These are phyloP conservation scores for Pseudogymnoascus sp. DNA, from an alignment of 2,329 filamentous ascomycete species.

Conservation along the genomic window DNA sequence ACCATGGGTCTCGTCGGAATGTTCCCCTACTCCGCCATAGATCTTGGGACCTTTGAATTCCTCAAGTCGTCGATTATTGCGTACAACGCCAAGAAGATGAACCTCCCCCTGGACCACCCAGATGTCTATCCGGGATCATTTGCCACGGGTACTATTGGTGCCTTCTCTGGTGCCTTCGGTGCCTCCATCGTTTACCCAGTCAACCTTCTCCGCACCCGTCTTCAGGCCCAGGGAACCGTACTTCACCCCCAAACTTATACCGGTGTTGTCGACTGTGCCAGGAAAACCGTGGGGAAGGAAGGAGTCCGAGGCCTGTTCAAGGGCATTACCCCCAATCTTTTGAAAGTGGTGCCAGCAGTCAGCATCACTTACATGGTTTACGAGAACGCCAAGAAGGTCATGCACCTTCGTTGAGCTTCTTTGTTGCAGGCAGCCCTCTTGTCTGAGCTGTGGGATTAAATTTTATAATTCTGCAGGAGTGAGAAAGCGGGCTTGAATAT, in stretches of 20 bases:
- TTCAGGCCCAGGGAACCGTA: constrained; percentile 92
- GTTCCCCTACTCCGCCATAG: constrained; percentile 96
- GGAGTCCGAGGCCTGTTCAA: constrained; percentile 85
- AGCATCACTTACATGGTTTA: constrained; percentile 94
- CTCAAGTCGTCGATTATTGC: constrained; percentile 69
- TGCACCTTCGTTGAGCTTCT: constrained; percentile 32
- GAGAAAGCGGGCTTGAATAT: neutral
- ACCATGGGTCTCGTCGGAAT: constrained; percentile 92
- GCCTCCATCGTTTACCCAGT: constrained; percentile 92
- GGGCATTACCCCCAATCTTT: constrained; percentile 84
- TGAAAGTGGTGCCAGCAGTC: constrained; percentile 93
- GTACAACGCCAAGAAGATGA: constrained; percentile 60
- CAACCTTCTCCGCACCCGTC: constrained; percentile 82
- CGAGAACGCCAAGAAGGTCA: constrained; percentile 74
- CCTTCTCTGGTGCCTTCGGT: constrained; percentile 83
- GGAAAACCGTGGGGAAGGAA: constrained; percentile 75
- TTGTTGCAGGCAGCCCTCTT: neutral
- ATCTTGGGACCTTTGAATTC: constrained; percentile 91
- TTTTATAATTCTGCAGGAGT: neutral
- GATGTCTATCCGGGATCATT: constrained; percentile 65
- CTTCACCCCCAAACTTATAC: constrained; percentile 86
- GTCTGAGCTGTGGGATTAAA: neutral
- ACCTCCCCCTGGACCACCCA: constrained; percentile 77
- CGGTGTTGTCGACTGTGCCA: constrained; percentile 82
- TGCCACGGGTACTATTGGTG: constrained; percentile 80